Base-by-base conservation (phyloP, 495 filamentous ascomycete genomes). In the Neurospora sp. region DNA sequence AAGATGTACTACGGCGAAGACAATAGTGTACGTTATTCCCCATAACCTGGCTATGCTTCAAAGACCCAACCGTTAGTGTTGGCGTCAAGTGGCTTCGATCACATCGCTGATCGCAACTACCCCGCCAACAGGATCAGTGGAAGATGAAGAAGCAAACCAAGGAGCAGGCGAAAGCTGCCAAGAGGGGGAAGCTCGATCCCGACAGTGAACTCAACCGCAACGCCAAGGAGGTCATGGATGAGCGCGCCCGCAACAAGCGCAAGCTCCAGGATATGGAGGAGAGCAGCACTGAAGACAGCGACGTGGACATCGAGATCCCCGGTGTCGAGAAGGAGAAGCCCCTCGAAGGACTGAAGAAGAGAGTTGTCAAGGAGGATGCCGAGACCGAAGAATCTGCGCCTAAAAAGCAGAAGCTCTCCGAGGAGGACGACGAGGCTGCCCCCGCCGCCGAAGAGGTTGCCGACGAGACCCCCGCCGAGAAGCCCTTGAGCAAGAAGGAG, bases 1-100 rank as follows among this genome's bases (percentile, higher is more conserved):
- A 94, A 95, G 81, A 89, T 92, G 76, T 97, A 97, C 82, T 97
- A 96, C 79, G 93, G 90, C 45, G 90, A 94, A 77, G 93, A 96
- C 76, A 90, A 84, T 47, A 94, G 84, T 83, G 94, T 97, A 90
- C 76, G 93, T 90, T 70, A n/a, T 40, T 16, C 69, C 53, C 59
- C 27, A 68, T 69, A 14, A 41, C 68, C 53, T 71, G 40, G 61
- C 68, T 31, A 7, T 16, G 61, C 42, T 44, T 12, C 8, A n/a
- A 10, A 39, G 38, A 8, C 22, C 27, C 40, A 70, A 10, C 8
- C 18, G 41, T 22, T 47, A 77, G 81, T 47, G 61, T 78, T 73
- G 69, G 69, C 9, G 53, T 59, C 38, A 65, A 69, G 27, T 16
- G 70, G 14, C 42, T 71, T 31, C 45, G 53, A 65, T 41, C 41